Evolutionary conservation across 352 stramenopile species (phyloP).

Genomic region (Pythium periplocum): DNA sequence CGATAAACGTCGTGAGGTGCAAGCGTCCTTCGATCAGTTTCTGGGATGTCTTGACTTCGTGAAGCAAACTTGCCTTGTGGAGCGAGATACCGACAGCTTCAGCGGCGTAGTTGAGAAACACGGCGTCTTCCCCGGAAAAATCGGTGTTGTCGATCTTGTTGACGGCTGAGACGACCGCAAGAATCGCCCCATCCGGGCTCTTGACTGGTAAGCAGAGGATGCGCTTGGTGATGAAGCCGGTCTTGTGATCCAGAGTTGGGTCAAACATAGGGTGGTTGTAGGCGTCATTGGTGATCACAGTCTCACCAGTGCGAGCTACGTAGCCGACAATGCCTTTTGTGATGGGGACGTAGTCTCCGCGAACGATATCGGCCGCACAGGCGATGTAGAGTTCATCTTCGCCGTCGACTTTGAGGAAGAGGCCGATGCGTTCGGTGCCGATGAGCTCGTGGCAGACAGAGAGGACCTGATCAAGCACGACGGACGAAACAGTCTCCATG

Average conservation of each 20-base stretch:
- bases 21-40: constrained; percentile 63
- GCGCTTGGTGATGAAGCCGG: constrained; percentile 49
- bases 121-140: constrained; percentile 55
- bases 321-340: constrained; percentile 62
- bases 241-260: constrained; percentile 60
- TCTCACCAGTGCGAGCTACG: constrained; percentile 59
- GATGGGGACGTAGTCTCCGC: constrained; percentile 66
- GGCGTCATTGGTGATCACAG: constrained; percentile 63
- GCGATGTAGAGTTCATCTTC: constrained; percentile 69
- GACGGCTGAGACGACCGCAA: constrained; percentile 60
- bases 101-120: constrained; percentile 71
- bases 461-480: constrained; percentile 57
- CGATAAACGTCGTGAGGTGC: constrained; percentile 58
- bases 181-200: constrained; percentile 44
- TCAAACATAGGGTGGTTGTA: constrained; percentile 62
- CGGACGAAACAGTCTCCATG: constrained; percentile 52
- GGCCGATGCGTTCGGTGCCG: constrained; percentile 51
- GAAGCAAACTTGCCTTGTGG: constrained; percentile 64
- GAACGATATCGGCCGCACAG: constrained; percentile 46
- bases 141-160: constrained; percentile 74
- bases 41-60: constrained; percentile 64
- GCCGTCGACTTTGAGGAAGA: constrained; percentile 68
- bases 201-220: constrained; percentile 62
- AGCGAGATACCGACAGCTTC: constrained; percentile 62
- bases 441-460: constrained; percentile 70